Base-by-base conservation (phyloP, 2,329 filamentous ascomycete genomes). In the Pestalotiopsis sp. region DNA sequence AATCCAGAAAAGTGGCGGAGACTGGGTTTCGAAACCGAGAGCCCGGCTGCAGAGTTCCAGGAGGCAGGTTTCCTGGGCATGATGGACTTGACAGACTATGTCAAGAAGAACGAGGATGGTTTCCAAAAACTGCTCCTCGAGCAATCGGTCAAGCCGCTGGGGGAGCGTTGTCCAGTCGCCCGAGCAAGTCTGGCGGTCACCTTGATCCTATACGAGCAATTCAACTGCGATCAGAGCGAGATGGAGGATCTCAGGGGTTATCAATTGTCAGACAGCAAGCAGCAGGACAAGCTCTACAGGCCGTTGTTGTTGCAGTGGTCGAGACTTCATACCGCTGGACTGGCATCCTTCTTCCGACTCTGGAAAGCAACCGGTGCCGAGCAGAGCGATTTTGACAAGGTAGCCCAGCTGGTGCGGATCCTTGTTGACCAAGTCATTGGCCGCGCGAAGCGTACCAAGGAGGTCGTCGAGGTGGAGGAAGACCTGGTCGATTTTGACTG, bases 1-100 rank as follows among this genome's bases (percentile, higher is more conserved):
- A 93, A 94, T 75, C 92, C 94, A 0, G 92, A 97, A 76, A 98
- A 98, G 79, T 99, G 96, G 96, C 88, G 94, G 74, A 87, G 95
- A 66, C 80, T 99, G 57, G 96, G 96, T 2, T 99, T 99, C 75
- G 92, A 96, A 79, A 92, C 92, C 0, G 96, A 99, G 80, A 95
- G 89, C 73, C 96, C 96, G 3, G 91, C 91, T 0, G 87, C 87
- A 74, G 96, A 99, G 74, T 98, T 99, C 77, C 91, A 94, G 23
- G 85, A 89, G 52, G 92, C 93, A 36, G 96, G 96, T 0, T 98
- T 95, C 78, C 81, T 99, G 66, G 96, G 96, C 36, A 93, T 99
- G 89, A 98, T 99, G 95, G 96, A 99, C 79, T 81, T 99, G 75
- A 93, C 94, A 2, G 95, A 98, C 79, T 99, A 94, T 78, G 94